phyloP scores from a whole-genome alignment of 2,329 filamentous ascomycete species.

The Fusarium nelsonii region DNA sequence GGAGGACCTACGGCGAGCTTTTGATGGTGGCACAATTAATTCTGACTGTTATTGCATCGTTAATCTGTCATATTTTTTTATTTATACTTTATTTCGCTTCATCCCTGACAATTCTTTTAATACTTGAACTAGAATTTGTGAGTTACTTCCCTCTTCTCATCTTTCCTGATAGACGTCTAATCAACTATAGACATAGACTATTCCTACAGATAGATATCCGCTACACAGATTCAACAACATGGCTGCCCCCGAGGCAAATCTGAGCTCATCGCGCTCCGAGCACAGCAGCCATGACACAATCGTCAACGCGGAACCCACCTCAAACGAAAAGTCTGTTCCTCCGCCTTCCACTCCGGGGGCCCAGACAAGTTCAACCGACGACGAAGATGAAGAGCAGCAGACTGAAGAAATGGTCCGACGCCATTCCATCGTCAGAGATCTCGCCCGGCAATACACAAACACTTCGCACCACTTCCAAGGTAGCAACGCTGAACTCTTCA shows the following conservation, averaged over 20 bases:
- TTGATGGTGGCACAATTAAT: background rate
- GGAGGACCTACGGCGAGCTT: constrained; percentile 3
- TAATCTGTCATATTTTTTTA: constrained; percentile 11
- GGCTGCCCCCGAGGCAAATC: constrained; percentile 24
- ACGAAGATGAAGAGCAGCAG: constrained; percentile 10
- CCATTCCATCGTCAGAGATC: constrained; percentile 40
- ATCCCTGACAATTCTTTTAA: constrained; percentile 18
- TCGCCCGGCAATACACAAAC: constrained; percentile 36
- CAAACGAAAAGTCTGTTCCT: constrained; percentile 21
- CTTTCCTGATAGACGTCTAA: background rate
- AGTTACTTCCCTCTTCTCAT: background rate
- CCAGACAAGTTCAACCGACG: constrained; percentile 17
- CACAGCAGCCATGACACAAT: constrained; percentile 38
- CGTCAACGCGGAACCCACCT: constrained; percentile 23
- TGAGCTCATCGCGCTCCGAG: constrained; percentile 22
- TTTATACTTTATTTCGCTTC: constrained; percentile 5
- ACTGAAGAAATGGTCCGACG: constrained; percentile 36
- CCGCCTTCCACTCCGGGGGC: background rate
- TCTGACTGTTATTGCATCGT: background rate
- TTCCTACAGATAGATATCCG: background rate
- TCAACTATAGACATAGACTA: no score
- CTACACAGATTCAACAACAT: constrained; percentile 1
- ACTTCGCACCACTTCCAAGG: constrained; percentile 33
- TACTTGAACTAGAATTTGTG: constrained; percentile 23
- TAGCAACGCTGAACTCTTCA: constrained; percentile 32